Evolutionary conservation across 2,329 filamentous ascomycete genomes (phyloP).

Genomic region (Blastomyces silverae): DNA sequence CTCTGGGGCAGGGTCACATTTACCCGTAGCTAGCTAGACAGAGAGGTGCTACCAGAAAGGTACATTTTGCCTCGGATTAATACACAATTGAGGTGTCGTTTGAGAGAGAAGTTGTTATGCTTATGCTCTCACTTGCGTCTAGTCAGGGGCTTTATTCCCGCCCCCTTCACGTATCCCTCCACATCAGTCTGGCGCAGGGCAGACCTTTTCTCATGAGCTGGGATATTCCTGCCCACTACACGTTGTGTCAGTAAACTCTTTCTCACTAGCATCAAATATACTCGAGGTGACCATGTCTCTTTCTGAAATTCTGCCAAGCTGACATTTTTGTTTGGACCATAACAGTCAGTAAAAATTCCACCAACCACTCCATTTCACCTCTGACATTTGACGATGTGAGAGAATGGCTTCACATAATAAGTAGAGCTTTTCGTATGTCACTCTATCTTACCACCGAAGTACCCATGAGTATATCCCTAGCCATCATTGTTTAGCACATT

Average conservation of each 20-base stretch:
- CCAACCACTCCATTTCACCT: not conserved
- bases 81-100: not conserved
- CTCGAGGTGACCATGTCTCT: not conserved
- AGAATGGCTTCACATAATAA: not conserved
- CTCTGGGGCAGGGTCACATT: not conserved
- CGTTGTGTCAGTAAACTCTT: not conserved
- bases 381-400: not conserved
- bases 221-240: not conserved
- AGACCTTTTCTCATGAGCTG: not conserved
- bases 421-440: not conserved
- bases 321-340: not conserved
- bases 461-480: not conserved
- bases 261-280: not conserved
- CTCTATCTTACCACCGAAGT: not conserved
- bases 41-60: not conserved
- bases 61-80: not conserved
- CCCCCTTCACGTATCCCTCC: not conserved
- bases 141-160: not conserved
- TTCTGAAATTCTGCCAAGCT: not conserved
- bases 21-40: not conserved
- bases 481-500: not conserved
- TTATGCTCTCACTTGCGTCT: not conserved
- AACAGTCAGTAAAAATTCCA: not conserved
- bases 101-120: not conserved
- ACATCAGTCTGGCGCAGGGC: not conserved